Base-by-base conservation (phyloP, 2,329 filamentous ascomycete genomes). In the Knoxdaviesia proteae region DNA sequence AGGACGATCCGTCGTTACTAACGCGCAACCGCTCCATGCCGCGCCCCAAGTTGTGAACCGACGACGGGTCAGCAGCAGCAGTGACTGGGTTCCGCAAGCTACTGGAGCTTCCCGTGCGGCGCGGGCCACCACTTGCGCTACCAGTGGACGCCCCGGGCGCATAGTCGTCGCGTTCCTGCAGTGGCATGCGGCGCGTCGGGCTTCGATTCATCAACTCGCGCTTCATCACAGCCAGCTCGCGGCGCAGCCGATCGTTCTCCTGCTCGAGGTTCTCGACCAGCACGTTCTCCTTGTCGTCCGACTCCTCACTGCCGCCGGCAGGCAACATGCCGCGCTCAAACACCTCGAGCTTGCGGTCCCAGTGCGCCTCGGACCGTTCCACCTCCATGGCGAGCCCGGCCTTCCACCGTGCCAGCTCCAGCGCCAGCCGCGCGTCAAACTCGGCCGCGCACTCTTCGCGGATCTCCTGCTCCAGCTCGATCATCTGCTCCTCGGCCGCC, bases 381-480 rank as follows among this genome's bases (percentile, higher is more conserved):
- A 75, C 71, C 56, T 94, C 86, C 5, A 80, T 73, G 11, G 83
- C 80, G 56, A 86, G 72, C 0, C 75, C 80, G 0, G 70, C 71
- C 54, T 88, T 80, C 81, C 84, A 94, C n/a, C 83, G 68, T 7
- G 72, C 69, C 56, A 83, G 73, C 56, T 94, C 86, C 8, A 77
- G 62, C 20, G 76, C 71, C 39, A 94, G 68, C 7, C 75, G 72
- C 46, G 71, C 65, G 53, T 98, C 90, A 64, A 93, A 92, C 53
- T 94, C 90, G 3, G 64, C 67, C 50, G 77, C 87, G 51, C 87
- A 88, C 50, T 96, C 88, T 53, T 94, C 88, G 29, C 90, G 77
- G 32, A 96, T 74, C 5, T 80, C 78, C 50, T 82, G 77, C 56
- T 98, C 90, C 8, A 93, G 64, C 42, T 77, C 72, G 5, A 74